phyloP scores from a whole-genome alignment of 2,329 filamentous ascomycete genomes.

The Aspergillus fructus region DNA sequence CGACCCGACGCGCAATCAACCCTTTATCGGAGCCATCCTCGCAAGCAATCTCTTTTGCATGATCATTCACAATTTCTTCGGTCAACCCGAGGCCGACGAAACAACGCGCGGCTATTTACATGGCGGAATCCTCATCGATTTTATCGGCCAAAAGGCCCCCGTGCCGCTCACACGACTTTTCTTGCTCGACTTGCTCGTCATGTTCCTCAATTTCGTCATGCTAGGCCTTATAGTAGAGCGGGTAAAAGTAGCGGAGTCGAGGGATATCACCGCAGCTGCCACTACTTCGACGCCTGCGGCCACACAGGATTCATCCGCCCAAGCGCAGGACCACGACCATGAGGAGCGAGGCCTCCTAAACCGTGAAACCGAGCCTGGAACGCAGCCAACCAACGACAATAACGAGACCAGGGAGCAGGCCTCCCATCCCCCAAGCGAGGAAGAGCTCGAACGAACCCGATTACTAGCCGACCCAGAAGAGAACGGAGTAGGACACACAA shows the following conservation, averaged over 20 bases:
- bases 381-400: constrained; percentile 24
- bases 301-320: neutral
- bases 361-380: neutral
- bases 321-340: constrained; percentile 55
- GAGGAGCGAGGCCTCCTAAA: constrained; percentile 57
- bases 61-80: constrained; percentile 55
- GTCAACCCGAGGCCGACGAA: constrained; percentile 53
- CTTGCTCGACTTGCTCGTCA: constrained; percentile 53
- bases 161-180: constrained; percentile 54
- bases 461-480: constrained; percentile 37
- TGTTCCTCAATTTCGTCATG: constrained; percentile 58
- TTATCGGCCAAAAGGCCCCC: constrained; percentile 61
- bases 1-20: constrained; percentile 51
- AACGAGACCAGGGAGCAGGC: constrained; percentile 38
- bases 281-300: constrained; percentile 22
- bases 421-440: constrained; percentile 14
- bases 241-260: constrained; percentile 44
- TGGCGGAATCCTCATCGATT: constrained; percentile 63
- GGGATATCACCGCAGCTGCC: constrained; percentile 4
- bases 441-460: constrained; percentile 29
- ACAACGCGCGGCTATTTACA: constrained; percentile 57
- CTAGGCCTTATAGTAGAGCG: constrained; percentile 55
- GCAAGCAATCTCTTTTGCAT: constrained; percentile 57
- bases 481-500: constrained; percentile 16
- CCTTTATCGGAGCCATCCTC: constrained; percentile 56